Evolutionary conservation across 2,329 filamentous ascomycete genomes (phyloP).

Genomic region (Pseudogymnoascus sp.): DNA sequence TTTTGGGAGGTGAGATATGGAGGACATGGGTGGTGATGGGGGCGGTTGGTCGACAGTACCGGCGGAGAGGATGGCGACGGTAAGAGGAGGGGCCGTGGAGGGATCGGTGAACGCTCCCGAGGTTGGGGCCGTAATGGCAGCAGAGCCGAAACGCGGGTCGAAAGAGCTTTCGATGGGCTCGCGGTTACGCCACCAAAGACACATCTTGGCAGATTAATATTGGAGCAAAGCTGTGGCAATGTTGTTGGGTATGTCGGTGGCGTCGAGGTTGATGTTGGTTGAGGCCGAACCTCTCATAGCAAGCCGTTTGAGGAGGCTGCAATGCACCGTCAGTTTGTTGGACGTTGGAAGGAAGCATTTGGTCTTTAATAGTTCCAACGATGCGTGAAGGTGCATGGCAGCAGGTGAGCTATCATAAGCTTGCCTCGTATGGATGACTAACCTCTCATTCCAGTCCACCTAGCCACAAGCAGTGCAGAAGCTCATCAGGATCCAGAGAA

Average conservation of each 20-base stretch:
- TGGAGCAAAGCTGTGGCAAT: background rate
- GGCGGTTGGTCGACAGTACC: background rate
- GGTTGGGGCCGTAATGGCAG: conserved; percentile 24
- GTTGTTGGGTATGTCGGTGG: background rate
- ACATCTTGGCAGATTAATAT: conserved; percentile 7
- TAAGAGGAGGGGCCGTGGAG: background rate
- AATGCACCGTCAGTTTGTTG: background rate
- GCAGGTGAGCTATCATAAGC: background rate
- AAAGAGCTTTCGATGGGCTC: conserved; percentile 20
- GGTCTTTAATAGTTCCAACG: background rate
- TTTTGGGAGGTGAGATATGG: conserved; percentile 16
- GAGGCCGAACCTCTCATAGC: background rate
- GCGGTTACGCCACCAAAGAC: conserved; percentile 17
- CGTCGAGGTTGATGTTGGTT: background rate
- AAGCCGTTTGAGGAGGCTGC: background rate
- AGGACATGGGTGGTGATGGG: background rate
- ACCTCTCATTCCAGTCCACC: conserved; percentile 7
- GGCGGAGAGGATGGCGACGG: background rate
- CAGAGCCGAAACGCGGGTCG: conserved; percentile 25
- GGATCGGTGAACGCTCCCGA: conserved; percentile 21
- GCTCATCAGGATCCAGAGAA: conserved; percentile 6
- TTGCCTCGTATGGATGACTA: background rate
- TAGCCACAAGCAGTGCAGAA: conserved; percentile 8
- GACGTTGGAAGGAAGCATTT: background rate
- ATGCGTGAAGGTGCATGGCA: background rate